phyloP scores from a whole-genome alignment of 2,329 filamentous ascomycete genomes.

The Juglanconis sp. region DNA sequence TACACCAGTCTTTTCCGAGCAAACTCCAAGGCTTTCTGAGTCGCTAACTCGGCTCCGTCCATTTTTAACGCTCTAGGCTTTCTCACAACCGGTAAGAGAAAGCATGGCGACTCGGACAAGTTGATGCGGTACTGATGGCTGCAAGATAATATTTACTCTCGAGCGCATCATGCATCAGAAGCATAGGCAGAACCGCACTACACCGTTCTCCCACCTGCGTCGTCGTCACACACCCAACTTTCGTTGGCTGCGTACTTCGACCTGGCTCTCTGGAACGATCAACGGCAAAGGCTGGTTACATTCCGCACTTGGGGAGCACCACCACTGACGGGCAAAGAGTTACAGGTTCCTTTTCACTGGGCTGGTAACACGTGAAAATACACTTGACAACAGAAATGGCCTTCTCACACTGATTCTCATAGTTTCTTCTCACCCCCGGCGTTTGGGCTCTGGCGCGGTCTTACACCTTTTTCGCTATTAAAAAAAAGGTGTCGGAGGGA shows the following conservation, averaged over 20 bases:
- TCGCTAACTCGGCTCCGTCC: slow-evolving; percentile 52
- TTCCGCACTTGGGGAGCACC: slow-evolving; percentile 16
- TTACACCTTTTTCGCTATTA: background rate
- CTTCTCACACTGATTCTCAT: slow-evolving; percentile 17
- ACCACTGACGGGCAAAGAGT: slow-evolving; percentile 20
- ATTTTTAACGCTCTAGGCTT: slow-evolving; percentile 46
- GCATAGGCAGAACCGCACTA: background rate
- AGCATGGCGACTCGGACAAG: slow-evolving; percentile 13
- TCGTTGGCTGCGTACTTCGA: background rate
- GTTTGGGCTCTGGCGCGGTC: background rate
- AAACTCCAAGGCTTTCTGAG: slow-evolving; percentile 76
- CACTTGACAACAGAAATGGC: slow-evolving; percentile 1
- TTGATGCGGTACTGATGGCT: slow-evolving; percentile 19
- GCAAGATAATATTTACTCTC: slow-evolving; percentile 14
- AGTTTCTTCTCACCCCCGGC: slow-evolving; percentile 3
- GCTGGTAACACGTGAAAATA: slow-evolving; percentile 17
- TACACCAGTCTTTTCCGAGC: slow-evolving; percentile 90
- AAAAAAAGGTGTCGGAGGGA: background rate
- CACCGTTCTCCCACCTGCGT: too few species aligned
- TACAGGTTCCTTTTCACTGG: slow-evolving; percentile 18
- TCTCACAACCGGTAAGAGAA: slow-evolving; percentile 22
- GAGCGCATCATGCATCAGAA: background rate
- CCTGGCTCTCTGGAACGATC: background rate
- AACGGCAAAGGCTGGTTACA: slow-evolving; percentile 19
- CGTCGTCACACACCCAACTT: too few species aligned